These are phyloP conservation scores for Entomortierella chlamydospora DNA, from an alignment of 192 early-diverging fungal species.

Conservation along the genomic window DNA sequence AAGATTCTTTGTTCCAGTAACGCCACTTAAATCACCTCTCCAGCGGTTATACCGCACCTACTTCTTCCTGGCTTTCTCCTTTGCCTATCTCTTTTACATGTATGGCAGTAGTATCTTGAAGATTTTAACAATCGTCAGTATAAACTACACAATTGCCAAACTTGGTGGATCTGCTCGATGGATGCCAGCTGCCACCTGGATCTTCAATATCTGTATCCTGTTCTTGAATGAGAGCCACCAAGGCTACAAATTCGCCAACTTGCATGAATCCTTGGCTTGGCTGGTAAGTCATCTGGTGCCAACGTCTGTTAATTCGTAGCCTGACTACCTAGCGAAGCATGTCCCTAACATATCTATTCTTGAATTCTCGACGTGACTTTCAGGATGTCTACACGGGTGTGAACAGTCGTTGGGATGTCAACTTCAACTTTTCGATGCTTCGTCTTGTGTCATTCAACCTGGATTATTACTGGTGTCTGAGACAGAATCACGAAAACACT, in stretches of 20 bases:
- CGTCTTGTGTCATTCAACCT: constrained; percentile 92
- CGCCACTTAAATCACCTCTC: constrained; percentile 46
- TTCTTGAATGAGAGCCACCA: constrained; percentile 82
- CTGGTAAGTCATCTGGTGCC: constrained; percentile 57
- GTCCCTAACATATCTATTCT: neutral
- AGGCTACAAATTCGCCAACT: constrained; percentile 74
- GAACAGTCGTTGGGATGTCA: constrained; percentile 85
- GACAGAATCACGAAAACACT: constrained; percentile 8
- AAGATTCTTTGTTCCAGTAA: constrained; percentile 22
- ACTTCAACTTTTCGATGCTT: constrained; percentile 91
- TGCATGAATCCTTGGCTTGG: constrained; percentile 68
- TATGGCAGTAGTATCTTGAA: constrained; percentile 85
- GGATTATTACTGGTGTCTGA: constrained; percentile 89
- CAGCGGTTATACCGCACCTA: constrained; percentile 55
- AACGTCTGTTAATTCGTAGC: neutral
- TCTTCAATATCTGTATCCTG: constrained; percentile 81
- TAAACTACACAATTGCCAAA: constrained; percentile 78
- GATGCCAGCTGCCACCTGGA: constrained; percentile 83
- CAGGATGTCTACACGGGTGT: constrained; percentile 81
- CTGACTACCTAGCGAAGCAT: neutral
- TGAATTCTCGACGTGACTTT: neutral
- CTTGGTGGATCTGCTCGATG: constrained; percentile 57
- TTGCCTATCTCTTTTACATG: constrained; percentile 71
- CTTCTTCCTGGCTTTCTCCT: constrained; percentile 70
- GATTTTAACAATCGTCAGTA: constrained; percentile 69